Percentiles rank a stretch among this genome's conserved stretches.
phyloP scores from a whole-genome alignment of 2,329 filamentous ascomycete genomes.

The Sarocladium kiliense region DNA sequence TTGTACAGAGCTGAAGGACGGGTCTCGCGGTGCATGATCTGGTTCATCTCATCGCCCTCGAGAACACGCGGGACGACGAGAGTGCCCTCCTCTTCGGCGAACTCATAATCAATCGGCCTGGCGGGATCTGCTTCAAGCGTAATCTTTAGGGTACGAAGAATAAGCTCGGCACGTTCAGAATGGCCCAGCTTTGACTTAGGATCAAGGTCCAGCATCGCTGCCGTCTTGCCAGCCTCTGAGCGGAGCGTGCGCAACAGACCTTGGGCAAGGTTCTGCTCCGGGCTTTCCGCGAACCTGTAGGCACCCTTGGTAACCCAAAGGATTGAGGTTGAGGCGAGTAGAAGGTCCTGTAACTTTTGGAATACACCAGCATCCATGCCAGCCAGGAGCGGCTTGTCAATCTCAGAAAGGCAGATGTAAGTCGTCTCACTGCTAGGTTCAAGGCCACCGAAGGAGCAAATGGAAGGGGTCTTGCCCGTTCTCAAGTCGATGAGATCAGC shows the following conservation, averaged over 20 bases:
- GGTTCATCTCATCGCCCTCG: slow-evolving; percentile 20
- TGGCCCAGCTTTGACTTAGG: slow-evolving; percentile 24
- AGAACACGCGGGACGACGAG: slow-evolving; percentile 24
- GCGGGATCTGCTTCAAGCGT: slow-evolving; percentile 13
- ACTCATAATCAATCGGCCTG: neutral
- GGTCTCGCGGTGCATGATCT: slow-evolving; percentile 11
- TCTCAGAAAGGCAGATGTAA: slow-evolving; percentile 38
- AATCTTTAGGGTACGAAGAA: slow-evolving; percentile 21
- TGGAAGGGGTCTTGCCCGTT: slow-evolving; percentile 14
- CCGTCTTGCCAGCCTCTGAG: slow-evolving; percentile 1
- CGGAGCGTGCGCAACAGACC: slow-evolving; percentile 28
- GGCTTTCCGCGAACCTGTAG: slow-evolving; percentile 23
- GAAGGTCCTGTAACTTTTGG: slow-evolving; percentile 20
- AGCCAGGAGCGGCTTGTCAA: slow-evolving; percentile 37
- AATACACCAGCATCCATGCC: slow-evolving; percentile 34
- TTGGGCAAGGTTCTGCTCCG: slow-evolving; percentile 30
- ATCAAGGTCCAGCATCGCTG: slow-evolving; percentile 40
- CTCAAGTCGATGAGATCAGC: slow-evolving; percentile 16
- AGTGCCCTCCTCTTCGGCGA: slow-evolving; percentile 17
- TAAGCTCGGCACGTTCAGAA: slow-evolving; percentile 24
- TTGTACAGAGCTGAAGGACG: slow-evolving; percentile 18
- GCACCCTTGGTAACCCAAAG: slow-evolving; percentile 31
- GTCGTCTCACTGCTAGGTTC: slow-evolving; percentile 12
- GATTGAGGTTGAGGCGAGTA: slow-evolving; percentile 23
- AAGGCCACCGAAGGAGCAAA: slow-evolving; percentile 16